Evolutionary conservation across 1,284 basidiomycete genomes (phyloP), one percentile per base, ranked within the genome.

Genomic region (Sporisorium exsertum): DNA sequence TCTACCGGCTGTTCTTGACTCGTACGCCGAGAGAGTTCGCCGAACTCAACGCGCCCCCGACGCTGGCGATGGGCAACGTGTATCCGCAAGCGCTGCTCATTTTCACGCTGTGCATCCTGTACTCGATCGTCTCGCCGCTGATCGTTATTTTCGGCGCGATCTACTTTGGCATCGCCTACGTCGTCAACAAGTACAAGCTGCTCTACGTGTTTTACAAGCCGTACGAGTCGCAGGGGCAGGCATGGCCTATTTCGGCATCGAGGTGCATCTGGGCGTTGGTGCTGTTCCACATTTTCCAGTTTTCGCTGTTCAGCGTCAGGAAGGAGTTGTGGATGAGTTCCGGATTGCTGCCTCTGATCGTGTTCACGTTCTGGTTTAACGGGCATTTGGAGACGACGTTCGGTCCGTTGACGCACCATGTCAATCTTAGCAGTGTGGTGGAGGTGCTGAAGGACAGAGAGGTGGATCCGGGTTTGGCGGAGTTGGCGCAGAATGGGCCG

Each of bases 61-160:
- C 94, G 91, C 92, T 98, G 86, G 76, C 75, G 22, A 73, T 84
- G 57, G 81, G 83, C 95, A 78, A 77, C 40, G 92, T 96, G 9
- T 96, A 97, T 84, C 95, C 95, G 0, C 94, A 97, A 84, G 93
- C 95, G 2, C 93, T 99, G 66, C 89, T 99, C 47, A 91, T 99
- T 80, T 99, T 98, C 86, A 93, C 95, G 60, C 92, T 99, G 83
- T 95, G 93, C 24, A 88, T 99, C 78, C 89, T 97, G 26, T 99
- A 98, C 88, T 95, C 94, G 84, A 92, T 99, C 74, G 93, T 97
- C 12, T 93, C 95, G 72, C 96, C 96, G 0, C 89, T 97, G 64
- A 97, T 99, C 81, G 89, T 97, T 58, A 89, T 97, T 24, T 99
- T 99, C 81, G 94, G 95, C 10, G 92, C 95, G 0, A 87, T 96